Evolutionary conservation across 495 filamentous ascomycete genomes (phyloP), one percentile per base, ranked within the genome.

Genomic region (Penicillium steckii): DNA sequence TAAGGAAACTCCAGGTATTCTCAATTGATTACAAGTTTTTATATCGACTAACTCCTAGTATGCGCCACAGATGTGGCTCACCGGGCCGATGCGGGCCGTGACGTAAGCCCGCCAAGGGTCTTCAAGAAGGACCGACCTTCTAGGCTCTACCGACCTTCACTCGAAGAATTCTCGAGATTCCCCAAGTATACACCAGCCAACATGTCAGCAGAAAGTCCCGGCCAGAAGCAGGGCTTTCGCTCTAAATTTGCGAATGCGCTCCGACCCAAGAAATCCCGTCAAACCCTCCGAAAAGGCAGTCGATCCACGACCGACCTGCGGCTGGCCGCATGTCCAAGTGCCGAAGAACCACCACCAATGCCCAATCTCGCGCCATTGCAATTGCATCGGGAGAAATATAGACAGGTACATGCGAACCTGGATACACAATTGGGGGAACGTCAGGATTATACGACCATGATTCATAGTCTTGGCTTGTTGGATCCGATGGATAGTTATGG

Each of bases 401-500:
- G 50, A 38, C 50, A 61, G 8, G 23, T 57, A 1, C 64, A 69
- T 44, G 56, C 62, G 3, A 51, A 66, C 22, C 48, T 72, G 5
- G 75, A 81, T 46, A 65, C 64, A 1, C 76, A 81, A 51, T 63
- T 77, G n/a, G 78, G 78, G 6, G 78, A 81, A 50, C 62, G 63
- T 46, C 59, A 59, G 44, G 77, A 81, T 53, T 73, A 77, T 42
- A 80, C 78, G 0, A 65, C 69, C 9, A 70, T 79, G 15, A 62
- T 81, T 23, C 78, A 81, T 50, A 50, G 74, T 7, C 59, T 81
- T 15, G 73, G 72, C 21, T 52, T 74, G 33, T 60, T 70, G 12
- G 76, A 75, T 13, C 23, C 40, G 10, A 57, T 69, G 18, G 64
- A 73, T 15, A 51, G 55, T 32, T 50, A 44, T 30, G 56, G 56